Percentiles rank a stretch among this genome's conserved stretches.
phyloP scores from a whole-genome alignment of 2,329 filamentous ascomycete species.

The Clarireedia paspali region DNA sequence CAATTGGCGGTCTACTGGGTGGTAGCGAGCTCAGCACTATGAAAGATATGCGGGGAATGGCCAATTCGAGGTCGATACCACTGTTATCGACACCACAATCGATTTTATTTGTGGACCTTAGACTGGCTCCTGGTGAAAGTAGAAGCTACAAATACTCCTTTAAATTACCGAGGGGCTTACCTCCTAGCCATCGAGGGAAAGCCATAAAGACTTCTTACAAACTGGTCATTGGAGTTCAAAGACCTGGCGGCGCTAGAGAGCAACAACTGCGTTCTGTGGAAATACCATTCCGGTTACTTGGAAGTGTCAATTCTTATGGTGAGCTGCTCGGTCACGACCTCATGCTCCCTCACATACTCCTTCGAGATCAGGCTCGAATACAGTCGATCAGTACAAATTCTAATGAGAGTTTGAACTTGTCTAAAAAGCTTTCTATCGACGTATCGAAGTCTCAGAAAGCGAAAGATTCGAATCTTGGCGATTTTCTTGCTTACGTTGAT shows the following conservation, averaged over 20 bases:
- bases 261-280: conserved; percentile 87
- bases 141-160: conserved; percentile 82
- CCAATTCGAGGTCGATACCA: conserved; percentile 79
- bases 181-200: conserved; percentile 83
- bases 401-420: conserved; percentile 4
- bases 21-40: conserved; percentile 84
- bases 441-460: conserved; percentile 23
- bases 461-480: conserved; percentile 40
- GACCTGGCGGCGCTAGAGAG: conserved; percentile 68
- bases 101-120: conserved; percentile 88
- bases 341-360: conserved; percentile 85
- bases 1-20: conserved; percentile 79
- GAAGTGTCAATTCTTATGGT: conserved; percentile 82
- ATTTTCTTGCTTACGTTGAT: conserved; percentile 72
- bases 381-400: conserved; percentile 20
- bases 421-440: conserved; percentile 14
- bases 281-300: conserved; percentile 85
- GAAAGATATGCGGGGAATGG: conserved; percentile 86
- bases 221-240: conserved; percentile 84
- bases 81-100: conserved; percentile 93
- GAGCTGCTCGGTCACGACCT: conserved; percentile 89
- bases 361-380: conserved; percentile 65
- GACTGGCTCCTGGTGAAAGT: conserved; percentile 81
- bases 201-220: conserved; percentile 92
- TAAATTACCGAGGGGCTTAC: conserved; percentile 77